Conservation (phyloP, 2,329 filamentous ascomycete genomes). For the Ophiostoma quercus region DNA sequence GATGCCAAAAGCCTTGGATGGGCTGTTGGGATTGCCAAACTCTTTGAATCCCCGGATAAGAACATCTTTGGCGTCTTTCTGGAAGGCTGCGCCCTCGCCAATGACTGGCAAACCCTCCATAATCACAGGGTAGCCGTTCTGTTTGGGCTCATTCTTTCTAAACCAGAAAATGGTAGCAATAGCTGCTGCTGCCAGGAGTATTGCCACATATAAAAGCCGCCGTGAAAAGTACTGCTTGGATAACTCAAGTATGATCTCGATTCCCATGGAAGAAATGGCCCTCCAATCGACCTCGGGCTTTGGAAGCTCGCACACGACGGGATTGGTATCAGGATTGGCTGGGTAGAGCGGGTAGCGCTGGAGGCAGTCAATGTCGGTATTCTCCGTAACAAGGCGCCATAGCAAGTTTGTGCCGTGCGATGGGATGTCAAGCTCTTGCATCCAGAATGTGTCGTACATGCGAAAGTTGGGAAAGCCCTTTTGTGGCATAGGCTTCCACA, state of each 20-base stretch:
- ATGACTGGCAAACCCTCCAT: not conserved
- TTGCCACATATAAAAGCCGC: not conserved
- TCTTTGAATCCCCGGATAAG: not conserved
- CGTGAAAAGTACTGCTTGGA: not conserved
- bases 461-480: slow-evolving; percentile 24
- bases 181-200: not conserved
- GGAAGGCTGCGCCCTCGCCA: not conserved
- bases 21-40: slow-evolving; percentile 7
- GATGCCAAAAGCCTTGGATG: slow-evolving; percentile 20
- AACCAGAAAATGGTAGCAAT: not conserved
- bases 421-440: slow-evolving; percentile 25
- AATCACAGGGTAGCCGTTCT: not conserved
- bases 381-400: slow-evolving; percentile 27
- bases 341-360: slow-evolving; percentile 26
- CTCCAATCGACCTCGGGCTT: not conserved
- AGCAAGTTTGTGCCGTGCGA: slow-evolving; percentile 26
- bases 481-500: slow-evolving; percentile 23
- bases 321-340: slow-evolving; percentile 24
- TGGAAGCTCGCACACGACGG: not conserved
- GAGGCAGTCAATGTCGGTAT: slow-evolving; percentile 26
- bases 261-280: not conserved
- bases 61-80: not conserved
- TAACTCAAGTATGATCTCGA: not conserved
- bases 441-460: slow-evolving; percentile 26
- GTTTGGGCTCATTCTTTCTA: not conserved